A percentile compares a stretch with the other conserved stretches of the same genome.
phyloP scores from a whole-genome alignment of 2,329 filamentous ascomycete genomes.

The Ophiostoma novo-ulmi region DNA sequence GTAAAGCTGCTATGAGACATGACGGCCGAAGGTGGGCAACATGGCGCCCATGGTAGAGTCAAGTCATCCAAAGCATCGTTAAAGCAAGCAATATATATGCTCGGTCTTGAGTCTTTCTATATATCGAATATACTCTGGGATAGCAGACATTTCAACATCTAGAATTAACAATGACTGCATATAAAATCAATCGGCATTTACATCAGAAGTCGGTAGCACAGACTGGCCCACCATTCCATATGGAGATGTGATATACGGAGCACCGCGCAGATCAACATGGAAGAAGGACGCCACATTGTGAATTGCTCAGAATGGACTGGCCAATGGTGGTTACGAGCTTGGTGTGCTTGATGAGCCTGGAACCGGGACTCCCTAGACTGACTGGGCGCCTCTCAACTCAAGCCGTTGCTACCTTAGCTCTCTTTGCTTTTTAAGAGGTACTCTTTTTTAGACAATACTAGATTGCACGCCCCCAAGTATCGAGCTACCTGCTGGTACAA shows the following conservation, averaged over 20 bases:
- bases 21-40: not conserved
- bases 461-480: not conserved
- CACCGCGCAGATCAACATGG: slow-evolving; percentile 3
- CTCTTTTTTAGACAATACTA: not conserved
- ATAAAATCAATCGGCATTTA: not conserved
- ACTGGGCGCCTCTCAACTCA: not conserved
- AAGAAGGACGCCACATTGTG: not conserved
- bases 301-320: not conserved
- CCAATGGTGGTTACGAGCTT: not conserved
- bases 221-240: slow-evolving; percentile 7
- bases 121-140: not conserved
- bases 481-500: not conserved
- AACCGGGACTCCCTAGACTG: too few species aligned
- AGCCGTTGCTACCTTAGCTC: not conserved
- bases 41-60: not conserved
- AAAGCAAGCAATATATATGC: too few species aligned
- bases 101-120: not conserved
- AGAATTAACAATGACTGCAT: not conserved
- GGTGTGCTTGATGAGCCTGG: not conserved
- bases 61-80: not conserved
- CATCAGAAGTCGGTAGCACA: not conserved
- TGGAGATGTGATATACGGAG: slow-evolving; percentile 14
- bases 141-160: not conserved
- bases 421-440: not conserved
- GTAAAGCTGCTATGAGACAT: not conserved